A percentile compares a stretch with the other conserved stretches of the same genome.
These are phyloP conservation scores for Saturnispora quitensis DNA, from an alignment of 805 yeast genomes.

Conservation along the genomic window DNA sequence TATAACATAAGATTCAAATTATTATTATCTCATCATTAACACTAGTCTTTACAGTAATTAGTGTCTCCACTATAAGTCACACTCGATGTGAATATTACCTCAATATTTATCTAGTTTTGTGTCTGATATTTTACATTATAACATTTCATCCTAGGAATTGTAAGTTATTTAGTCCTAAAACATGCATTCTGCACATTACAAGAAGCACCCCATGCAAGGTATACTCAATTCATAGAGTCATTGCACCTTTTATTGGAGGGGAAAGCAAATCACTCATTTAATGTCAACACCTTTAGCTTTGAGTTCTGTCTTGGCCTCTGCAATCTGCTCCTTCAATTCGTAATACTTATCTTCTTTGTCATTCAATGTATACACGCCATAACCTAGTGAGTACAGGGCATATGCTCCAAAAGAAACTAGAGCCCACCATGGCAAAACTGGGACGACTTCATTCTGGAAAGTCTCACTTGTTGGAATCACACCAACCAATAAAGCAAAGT, in stretches of 20 bases:
- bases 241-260: not conserved
- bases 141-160: not conserved
- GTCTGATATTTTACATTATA: not conserved
- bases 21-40: not conserved
- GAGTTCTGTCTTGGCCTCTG: conserved; percentile 53
- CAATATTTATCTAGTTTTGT: not conserved
- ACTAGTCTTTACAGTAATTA: not conserved
- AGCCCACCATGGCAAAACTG: conserved; percentile 63
- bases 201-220: not conserved
- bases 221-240: not conserved
- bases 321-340: conserved; percentile 51
- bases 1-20: not conserved
- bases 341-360: conserved; percentile 60
- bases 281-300: conserved; percentile 43
- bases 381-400: conserved; percentile 58
- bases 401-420: conserved; percentile 61
- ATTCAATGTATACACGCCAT: conserved; percentile 59
- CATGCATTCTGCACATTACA: not conserved
- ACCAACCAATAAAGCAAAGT: conserved; percentile 42
- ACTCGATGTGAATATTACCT: no score
- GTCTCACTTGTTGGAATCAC: conserved; percentile 44
- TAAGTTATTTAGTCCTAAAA: not conserved
- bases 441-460: conserved; percentile 46
- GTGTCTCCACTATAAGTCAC: not conserved
- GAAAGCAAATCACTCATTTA: not conserved